Evolutionary conservation across 2,329 filamentous ascomycete species (phyloP).

Genomic region (Fusarium robinianum): DNA sequence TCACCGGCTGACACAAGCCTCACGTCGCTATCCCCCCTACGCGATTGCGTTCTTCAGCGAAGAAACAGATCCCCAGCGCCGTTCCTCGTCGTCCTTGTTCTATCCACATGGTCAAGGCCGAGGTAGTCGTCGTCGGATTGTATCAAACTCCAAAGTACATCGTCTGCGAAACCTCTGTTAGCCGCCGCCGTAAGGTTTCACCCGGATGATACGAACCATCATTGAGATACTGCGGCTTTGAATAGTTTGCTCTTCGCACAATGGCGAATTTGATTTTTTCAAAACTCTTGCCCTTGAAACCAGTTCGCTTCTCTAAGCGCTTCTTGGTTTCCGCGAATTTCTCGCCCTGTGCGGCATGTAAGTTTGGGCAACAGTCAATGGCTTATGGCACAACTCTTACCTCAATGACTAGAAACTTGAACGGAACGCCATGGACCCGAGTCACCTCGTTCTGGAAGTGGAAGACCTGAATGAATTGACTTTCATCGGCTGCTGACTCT

Average conservation of each 20-base stretch:
- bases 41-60: too few species aligned
- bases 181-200: slow-evolving; percentile 9
- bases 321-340: slow-evolving; percentile 90
- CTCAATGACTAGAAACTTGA: slow-evolving; percentile 84
- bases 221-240: slow-evolving; percentile 79
- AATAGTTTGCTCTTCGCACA: slow-evolving; percentile 71
- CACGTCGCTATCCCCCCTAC: too few species aligned
- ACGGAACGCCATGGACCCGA: slow-evolving; percentile 85
- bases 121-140: slow-evolving; percentile 63
- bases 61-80: slow-evolving; percentile 68
- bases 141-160: slow-evolving; percentile 60
- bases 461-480: slow-evolving; percentile 74
- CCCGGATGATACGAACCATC: slow-evolving; percentile 64
- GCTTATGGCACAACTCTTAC: slow-evolving; percentile 55
- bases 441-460: slow-evolving; percentile 91
- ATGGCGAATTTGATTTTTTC: slow-evolving; percentile 98
- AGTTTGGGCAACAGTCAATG: neutral
- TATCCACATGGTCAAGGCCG: slow-evolving; percentile 69
- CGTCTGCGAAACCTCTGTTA: slow-evolving; percentile 50
- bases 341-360: slow-evolving; percentile 65
- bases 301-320: slow-evolving; percentile 87
- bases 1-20: too few species aligned
- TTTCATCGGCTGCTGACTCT: slow-evolving; percentile 61
- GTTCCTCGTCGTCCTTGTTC: slow-evolving; percentile 61
- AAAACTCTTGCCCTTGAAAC: slow-evolving; percentile 96